These are phyloP conservation scores for Cephaloascus fragrans DNA, from an alignment of 805 yeast genomes.

Conservation along the genomic window DNA sequence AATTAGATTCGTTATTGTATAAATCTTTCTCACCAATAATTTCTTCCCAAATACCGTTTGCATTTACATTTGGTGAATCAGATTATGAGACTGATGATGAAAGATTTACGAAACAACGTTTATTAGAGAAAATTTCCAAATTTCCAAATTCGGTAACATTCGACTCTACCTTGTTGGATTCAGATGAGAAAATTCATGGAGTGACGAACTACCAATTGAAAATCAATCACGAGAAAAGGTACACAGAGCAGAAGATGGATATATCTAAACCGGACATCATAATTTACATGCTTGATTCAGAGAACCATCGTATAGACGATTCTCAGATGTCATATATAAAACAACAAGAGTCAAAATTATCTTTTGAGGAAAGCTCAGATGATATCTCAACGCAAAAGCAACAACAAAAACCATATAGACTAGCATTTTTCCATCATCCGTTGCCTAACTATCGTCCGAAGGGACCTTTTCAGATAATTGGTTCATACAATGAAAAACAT, in stretches of 20 bases:
- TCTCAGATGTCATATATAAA: conserved; percentile 20
- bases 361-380: background rate
- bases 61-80: conserved; percentile 29
- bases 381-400: too few species aligned
- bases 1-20: conserved; percentile 18
- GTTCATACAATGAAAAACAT: conserved; percentile 26
- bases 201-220: conserved; percentile 25
- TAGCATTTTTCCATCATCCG: conserved; percentile 29
- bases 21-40: conserved; percentile 24
- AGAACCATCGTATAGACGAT: conserved; percentile 14
- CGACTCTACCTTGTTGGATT: background rate
- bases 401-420: conserved; percentile 15
- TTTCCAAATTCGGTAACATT: background rate
- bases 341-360: background rate
- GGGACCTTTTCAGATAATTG: conserved; percentile 27
- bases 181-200: conserved; percentile 17
- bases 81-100: conserved; percentile 11
- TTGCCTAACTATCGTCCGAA: conserved; percentile 30
- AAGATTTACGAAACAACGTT: background rate
- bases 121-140: background rate
- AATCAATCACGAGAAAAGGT: conserved; percentile 7
- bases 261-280: conserved; percentile 11
- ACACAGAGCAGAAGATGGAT: background rate
- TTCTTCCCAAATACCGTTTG: conserved; percentile 17
- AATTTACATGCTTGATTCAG: conserved; percentile 24